A percentile compares a stretch with the other conserved stretches of the same genome.
Evolutionary conservation across 768 basidiomycete genomes (phyloP).

Genomic region (Suillus variegatus): DNA sequence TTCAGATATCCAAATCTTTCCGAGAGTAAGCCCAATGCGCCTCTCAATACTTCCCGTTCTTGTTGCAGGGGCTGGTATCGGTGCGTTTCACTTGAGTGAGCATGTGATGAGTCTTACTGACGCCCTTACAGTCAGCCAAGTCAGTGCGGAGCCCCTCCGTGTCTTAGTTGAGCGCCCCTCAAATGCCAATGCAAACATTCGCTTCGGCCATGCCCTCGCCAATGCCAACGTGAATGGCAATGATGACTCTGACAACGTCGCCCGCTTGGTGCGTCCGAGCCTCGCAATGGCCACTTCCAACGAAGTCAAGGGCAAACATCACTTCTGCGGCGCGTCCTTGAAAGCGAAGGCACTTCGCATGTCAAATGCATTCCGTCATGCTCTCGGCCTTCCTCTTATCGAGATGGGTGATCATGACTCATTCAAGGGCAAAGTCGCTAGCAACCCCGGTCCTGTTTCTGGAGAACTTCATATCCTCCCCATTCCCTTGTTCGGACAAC

Average conservation of each 20-base stretch:
- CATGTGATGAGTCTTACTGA: neutral
- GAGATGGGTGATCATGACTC: conserved; percentile 22
- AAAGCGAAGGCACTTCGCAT: conserved; percentile 51
- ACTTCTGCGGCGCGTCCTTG: conserved; percentile 37
- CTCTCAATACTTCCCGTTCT: conserved; percentile 38
- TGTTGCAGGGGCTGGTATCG: conserved; percentile 36
- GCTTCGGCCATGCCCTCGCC: conserved; percentile 40
- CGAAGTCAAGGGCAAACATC: conserved; percentile 21
- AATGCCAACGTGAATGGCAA: conserved; percentile 32
- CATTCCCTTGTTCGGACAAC: conserved; percentile 33
- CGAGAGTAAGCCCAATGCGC: conserved; percentile 32
- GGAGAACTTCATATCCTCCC: conserved; percentile 34
- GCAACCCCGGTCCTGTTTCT: conserved; percentile 16
- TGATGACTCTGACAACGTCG: conserved; percentile 23
- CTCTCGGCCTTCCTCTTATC: conserved; percentile 55
- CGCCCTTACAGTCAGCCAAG: conserved; percentile 32
- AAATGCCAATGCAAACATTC: conserved; percentile 34
- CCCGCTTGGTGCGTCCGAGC: conserved; percentile 18
- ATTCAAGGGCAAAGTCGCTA: conserved; percentile 11
- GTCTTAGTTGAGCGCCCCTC: conserved; percentile 39
- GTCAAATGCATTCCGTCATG: conserved; percentile 55
- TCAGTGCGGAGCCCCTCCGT: conserved; percentile 51
- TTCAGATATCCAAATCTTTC: neutral
- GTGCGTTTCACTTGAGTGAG: conserved; percentile 20
- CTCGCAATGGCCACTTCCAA: conserved; percentile 12